Evolutionary conservation across 495 filamentous ascomycete genomes (phyloP).

Genomic region (Acidomyces sp.): DNA sequence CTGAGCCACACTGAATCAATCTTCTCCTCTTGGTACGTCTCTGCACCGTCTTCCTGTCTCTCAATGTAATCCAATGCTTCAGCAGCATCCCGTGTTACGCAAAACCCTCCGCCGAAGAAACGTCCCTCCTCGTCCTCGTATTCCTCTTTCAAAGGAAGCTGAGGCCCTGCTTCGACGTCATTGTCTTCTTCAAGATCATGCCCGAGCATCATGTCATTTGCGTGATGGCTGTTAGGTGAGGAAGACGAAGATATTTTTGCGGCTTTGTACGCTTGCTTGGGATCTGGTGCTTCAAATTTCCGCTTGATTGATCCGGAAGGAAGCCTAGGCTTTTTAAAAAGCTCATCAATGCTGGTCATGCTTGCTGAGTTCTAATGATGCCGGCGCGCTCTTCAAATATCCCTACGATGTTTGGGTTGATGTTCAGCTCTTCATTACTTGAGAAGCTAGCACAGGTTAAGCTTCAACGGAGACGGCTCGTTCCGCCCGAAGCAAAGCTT

Average conservation of each 20-base stretch:
- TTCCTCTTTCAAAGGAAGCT: slow-evolving; percentile 51
- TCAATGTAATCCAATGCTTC: slow-evolving; percentile 88
- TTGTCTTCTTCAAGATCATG: slow-evolving; percentile 47
- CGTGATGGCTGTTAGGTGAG: slow-evolving; percentile 48
- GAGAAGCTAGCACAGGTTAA: no score
- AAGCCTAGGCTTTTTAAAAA: slow-evolving; percentile 29
- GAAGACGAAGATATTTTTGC: slow-evolving; percentile 52
- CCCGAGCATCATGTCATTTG: slow-evolving; percentile 36
- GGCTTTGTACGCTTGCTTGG: slow-evolving; percentile 64
- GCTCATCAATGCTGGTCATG: slow-evolving; percentile 33
- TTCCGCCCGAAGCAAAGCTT: no score
- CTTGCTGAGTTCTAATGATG: no score
- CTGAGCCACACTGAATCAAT: slow-evolving; percentile 77
- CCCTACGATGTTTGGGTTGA: no score
- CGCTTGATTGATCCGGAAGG: slow-evolving; percentile 26
- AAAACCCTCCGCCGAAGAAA: slow-evolving; percentile 90
- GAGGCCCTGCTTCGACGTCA: slow-evolving; percentile 50
- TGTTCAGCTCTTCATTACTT: no score
- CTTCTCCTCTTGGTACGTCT: slow-evolving; percentile 49
- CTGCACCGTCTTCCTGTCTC: slow-evolving; percentile 46
- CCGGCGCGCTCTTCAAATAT: no score
- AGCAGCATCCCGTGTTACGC: slow-evolving; percentile 64
- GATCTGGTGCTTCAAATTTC: slow-evolving; percentile 29
- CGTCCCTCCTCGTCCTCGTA: slow-evolving; percentile 81
- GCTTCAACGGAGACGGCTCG: no score